phyloP scores from a whole-genome alignment of 2,329 filamentous ascomycete species.

The Penicillium sp. region DNA sequence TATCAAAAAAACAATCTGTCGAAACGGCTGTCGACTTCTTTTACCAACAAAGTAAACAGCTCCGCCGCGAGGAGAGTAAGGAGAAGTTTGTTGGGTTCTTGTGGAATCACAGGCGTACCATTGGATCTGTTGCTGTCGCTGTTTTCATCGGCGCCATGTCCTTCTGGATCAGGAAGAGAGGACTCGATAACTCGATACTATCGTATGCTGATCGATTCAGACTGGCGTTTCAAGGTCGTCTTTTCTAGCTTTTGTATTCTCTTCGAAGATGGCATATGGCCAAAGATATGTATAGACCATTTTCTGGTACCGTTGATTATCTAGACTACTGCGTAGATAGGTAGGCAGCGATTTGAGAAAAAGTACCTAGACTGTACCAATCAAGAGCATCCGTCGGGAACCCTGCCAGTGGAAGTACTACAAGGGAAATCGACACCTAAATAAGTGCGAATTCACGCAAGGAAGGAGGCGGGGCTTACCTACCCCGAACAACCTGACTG shows the following conservation, averaged over 20 bases:
- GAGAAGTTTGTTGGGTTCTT: conserved; percentile 57
- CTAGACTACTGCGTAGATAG: background rate
- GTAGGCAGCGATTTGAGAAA: background rate
- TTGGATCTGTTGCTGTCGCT: conserved; percentile 65
- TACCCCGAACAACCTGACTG: background rate
- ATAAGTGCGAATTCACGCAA: background rate
- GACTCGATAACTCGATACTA: conserved; percentile 42
- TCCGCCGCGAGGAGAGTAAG: conserved; percentile 68
- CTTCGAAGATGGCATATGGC: background rate
- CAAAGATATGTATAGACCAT: background rate
- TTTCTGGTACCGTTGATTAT: background rate
- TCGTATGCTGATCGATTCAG: conserved; percentile 37
- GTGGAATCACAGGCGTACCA: conserved; percentile 70
- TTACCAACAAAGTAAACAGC: conserved; percentile 70
- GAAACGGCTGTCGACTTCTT: conserved; percentile 72
- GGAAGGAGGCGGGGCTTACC: background rate
- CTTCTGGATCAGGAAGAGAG: conserved; percentile 64
- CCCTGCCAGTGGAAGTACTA: too few relatives aligned
- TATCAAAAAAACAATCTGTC: conserved; percentile 61
- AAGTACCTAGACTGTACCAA: background rate
- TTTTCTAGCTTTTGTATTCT: conserved; percentile 8
- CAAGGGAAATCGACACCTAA: background rate
- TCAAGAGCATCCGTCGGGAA: background rate
- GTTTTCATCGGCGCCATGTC: conserved; percentile 71
- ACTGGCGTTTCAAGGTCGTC: conserved; percentile 27